Evolutionary conservation across 1,284 basidiomycete species (phyloP), one percentile per base, ranked within the genome.

Genomic region (Mycena citricolor): DNA sequence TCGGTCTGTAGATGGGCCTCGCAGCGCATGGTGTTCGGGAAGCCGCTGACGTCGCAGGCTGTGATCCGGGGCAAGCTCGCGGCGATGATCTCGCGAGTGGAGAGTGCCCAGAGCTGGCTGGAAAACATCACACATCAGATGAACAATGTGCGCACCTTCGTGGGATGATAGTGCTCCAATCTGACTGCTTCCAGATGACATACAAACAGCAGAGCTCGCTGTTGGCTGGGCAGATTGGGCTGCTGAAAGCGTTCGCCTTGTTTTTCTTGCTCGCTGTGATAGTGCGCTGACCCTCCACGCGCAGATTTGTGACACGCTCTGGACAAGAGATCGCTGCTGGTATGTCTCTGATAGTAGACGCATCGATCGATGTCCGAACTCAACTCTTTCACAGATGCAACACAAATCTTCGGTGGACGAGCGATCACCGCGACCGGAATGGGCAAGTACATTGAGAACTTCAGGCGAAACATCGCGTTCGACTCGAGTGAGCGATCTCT

Each of bases 121-220:
- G 94, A 97, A 70, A 77, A 70, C 38, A 73, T 95, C 40, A 95
- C 94, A 1, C 81, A 86, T 62, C 92, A 97, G 64, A 97, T 95
- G 93, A 90, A 86, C 66, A 84, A 94, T 61, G 90, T 93, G 44
- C 32, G 28, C 11, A 23, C 24, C 22, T 28, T 6, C 23, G 34
- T 33, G 38, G n/a, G 16, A 35, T 22, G n/a, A 10, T 16, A 19
- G 30, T 43, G 33, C 28, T 41, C n/a, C n/a, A 14, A 25, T 8
- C 20, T 39, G 36, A 38, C 34, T 39, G 3, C 5, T 13, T 28
- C 12, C 44, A 86, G 85, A 87, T 87, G 84, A 73, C 70, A 39
- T 88, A 97, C 63, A 77, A 76, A 46, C 81, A 95, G 62, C n/a
- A n/a, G 1, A 77, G 79, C 52, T 83, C 81, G 55, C 65, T 89